Percentiles rank a stretch among this genome's conserved stretches.
These are phyloP conservation scores for Globisporangium abappressorium DNA, from an alignment of 352 stramenopile genomes.

Conservation along the genomic window DNA sequence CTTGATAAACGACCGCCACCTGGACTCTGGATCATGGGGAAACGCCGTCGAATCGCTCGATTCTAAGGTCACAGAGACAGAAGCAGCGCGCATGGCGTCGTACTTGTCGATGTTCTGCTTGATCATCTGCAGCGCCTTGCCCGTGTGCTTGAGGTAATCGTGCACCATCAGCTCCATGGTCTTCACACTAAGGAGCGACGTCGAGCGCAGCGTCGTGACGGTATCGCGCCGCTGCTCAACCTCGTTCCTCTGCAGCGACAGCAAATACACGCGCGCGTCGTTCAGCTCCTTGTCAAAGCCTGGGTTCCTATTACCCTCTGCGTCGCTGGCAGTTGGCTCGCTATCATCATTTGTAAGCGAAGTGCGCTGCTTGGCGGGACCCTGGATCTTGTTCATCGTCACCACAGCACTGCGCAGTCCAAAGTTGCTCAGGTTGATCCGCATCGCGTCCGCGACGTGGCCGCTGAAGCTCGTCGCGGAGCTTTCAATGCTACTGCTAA, in stretches of 20 bases:
- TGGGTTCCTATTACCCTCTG: neutral
- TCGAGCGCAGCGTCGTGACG: constrained; percentile 29
- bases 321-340: neutral
- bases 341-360: neutral
- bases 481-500: neutral
- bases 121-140: constrained; percentile 22
- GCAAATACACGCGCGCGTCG: constrained; percentile 18
- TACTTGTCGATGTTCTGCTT: constrained; percentile 6
- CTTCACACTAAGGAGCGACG: constrained; percentile 39
- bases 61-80: neutral
- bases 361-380: constrained; percentile 5
- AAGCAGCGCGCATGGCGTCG: constrained; percentile 4
- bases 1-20: neutral
- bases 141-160: constrained; percentile 44
- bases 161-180: constrained; percentile 61
- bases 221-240: constrained; percentile 33
- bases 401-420: constrained; percentile 26
- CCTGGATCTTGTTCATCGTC: constrained; percentile 11
- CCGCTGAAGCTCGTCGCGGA: constrained; percentile 1
- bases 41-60: neutral
- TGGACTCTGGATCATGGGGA: neutral
- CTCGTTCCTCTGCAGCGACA: constrained; percentile 30
- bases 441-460: constrained; percentile 10
- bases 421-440: constrained; percentile 21
- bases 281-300: constrained; percentile 24